phyloP scores from a whole-genome alignment of 768 basidiomycete species.

The Dentipellis fragilis region DNA sequence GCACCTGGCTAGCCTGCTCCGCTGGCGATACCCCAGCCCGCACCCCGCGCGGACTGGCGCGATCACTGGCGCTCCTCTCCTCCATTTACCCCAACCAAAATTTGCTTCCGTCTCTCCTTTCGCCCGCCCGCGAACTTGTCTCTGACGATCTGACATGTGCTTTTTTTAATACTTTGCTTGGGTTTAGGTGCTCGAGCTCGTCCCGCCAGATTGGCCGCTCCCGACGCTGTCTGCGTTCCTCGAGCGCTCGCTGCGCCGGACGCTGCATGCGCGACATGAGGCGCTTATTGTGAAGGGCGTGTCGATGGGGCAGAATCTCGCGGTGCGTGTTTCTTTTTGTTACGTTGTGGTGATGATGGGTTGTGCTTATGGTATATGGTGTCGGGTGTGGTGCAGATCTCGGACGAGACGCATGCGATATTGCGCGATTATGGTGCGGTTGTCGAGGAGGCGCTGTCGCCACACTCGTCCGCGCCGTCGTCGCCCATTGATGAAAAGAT shows the following conservation, averaged over 20 bases:
- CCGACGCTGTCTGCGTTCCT: constrained; percentile 67
- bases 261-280: constrained; percentile 61
- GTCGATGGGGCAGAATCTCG: constrained; percentile 70
- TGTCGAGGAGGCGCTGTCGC: constrained; percentile 1
- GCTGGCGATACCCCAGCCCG: too few species aligned
- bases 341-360: not conserved
- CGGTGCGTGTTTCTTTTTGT: constrained; percentile 20
- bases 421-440: constrained; percentile 1
- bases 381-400: not conserved
- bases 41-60: too few species aligned
- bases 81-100: too few species aligned
- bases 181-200: constrained; percentile 47
- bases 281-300: constrained; percentile 71
- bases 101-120: too few species aligned
- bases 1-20: too few species aligned
- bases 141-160: not conserved
- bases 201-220: constrained; percentile 74
- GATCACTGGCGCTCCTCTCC: too few species aligned
- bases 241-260: constrained; percentile 65
- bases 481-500: not conserved
- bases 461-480: not conserved
- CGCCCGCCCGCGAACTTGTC: too few species aligned
- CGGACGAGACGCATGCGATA: not conserved
- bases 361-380: not conserved
- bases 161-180: not conserved